A percentile compares a stretch with the other conserved stretches of the same genome.
These are phyloP conservation scores for Talaromyces nanjingensis DNA, from an alignment of 495 filamentous ascomycete species.

Conservation along the genomic window DNA sequence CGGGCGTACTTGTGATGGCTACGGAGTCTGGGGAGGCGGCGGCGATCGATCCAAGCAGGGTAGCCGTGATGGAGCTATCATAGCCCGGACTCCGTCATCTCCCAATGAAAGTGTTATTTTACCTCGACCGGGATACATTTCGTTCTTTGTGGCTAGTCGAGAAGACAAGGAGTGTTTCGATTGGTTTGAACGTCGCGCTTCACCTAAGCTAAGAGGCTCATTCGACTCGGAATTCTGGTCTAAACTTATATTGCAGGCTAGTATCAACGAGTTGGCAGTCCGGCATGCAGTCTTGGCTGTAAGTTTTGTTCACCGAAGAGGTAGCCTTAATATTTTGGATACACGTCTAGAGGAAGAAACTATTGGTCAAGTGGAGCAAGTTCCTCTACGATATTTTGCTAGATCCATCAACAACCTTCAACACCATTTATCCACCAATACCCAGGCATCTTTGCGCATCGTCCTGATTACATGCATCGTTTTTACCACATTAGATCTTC, in stretches of 20 bases:
- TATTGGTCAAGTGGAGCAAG: conserved; percentile 22
- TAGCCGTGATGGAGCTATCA: not conserved
- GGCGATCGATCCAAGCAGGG: not conserved
- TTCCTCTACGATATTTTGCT: conserved; percentile 49
- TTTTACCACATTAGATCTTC: conserved; percentile 24
- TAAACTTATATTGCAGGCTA: conserved; percentile 45
- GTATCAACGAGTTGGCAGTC: conserved; percentile 49
- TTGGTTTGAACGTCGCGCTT: conserved; percentile 1
- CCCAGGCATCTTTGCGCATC: conserved; percentile 9
- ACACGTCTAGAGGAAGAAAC: not conserved
- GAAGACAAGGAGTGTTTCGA: conserved; percentile 4
- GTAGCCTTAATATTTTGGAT: not conserved
- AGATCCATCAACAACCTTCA: conserved; percentile 41
- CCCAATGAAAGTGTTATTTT: not conserved
- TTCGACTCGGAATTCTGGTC: conserved; percentile 56
- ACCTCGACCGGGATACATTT: not conserved
- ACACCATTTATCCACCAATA: conserved; percentile 8
- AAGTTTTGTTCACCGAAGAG: conserved; percentile 44
- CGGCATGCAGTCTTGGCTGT: conserved; percentile 59
- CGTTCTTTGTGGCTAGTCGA: conserved; percentile 2
- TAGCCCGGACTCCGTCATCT: not conserved
- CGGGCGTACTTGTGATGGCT: conserved; percentile 40
- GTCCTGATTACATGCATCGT: conserved; percentile 21
- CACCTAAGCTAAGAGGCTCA: conserved; percentile 35
- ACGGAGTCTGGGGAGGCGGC: conserved; percentile 12